Conservation (phyloP, 1,139 yeast genomes). For the Debaryomyces robertsiae region DNA sequence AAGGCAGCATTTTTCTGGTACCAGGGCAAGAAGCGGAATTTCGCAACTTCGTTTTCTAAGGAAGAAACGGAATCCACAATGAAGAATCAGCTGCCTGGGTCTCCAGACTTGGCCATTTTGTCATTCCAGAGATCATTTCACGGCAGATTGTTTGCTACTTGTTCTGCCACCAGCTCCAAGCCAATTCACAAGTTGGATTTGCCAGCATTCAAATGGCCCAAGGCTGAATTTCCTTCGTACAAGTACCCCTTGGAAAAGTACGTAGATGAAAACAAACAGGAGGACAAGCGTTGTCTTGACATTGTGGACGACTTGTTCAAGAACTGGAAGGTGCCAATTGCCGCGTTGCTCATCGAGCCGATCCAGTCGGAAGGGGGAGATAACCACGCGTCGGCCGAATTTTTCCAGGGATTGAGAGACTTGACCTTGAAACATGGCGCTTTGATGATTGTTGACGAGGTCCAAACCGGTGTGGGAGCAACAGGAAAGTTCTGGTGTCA, state of each 20-base stretch:
- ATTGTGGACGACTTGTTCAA: slow-evolving; percentile 58
- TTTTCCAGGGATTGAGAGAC: slow-evolving; percentile 78
- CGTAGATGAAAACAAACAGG: slow-evolving; percentile 56
- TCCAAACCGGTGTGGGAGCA: slow-evolving; percentile 87
- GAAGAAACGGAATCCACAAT: slow-evolving; percentile 65
- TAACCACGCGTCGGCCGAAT: slow-evolving; percentile 73
- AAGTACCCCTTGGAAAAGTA: slow-evolving; percentile 69
- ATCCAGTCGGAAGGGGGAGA: slow-evolving; percentile 89
- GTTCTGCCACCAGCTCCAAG: slow-evolving; percentile 76
- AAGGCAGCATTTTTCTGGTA: slow-evolving; percentile 83
- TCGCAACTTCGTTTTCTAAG: slow-evolving; percentile 48
- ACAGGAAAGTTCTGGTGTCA: slow-evolving; percentile 88
- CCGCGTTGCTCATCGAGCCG: slow-evolving; percentile 78
- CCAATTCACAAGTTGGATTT: slow-evolving; percentile 83
- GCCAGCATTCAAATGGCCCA: slow-evolving; percentile 87
- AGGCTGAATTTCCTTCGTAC: slow-evolving; percentile 76
- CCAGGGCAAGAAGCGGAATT: slow-evolving; percentile 62
- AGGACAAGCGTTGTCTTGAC: slow-evolving; percentile 68
- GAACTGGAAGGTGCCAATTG: slow-evolving; percentile 66
- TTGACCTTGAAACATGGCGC: slow-evolving; percentile 68
- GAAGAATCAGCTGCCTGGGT: slow-evolving; percentile 71
- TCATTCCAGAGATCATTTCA: slow-evolving; percentile 80
- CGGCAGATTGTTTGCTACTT: slow-evolving; percentile 80
- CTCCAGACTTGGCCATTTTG: slow-evolving; percentile 71
- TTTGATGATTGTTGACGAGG: slow-evolving; percentile 77